These are phyloP conservation scores for Ulmus americana DNA, from an alignment of 331 rosid species.

Conservation along the genomic window DNA sequence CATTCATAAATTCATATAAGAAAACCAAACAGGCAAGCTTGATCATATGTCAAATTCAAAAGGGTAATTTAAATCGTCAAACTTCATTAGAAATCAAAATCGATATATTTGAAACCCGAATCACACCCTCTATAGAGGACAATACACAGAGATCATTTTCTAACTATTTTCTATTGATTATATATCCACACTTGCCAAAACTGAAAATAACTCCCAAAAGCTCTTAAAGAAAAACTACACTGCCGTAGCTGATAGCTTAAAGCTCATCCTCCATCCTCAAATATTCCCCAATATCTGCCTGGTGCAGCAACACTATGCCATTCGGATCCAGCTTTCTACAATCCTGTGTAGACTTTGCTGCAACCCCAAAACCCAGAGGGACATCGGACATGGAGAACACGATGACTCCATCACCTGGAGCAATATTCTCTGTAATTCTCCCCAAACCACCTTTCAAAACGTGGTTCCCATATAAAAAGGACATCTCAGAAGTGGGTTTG, in stretches of 20 bases:
- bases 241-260: slow-evolving; percentile 18
- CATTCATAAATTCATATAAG: no score
- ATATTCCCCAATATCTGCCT: slow-evolving; percentile 75
- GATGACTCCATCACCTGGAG: slow-evolving; percentile 72
- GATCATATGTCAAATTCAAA: no score
- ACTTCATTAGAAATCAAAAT: not conserved
- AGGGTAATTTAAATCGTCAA: no score
- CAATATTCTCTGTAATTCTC: slow-evolving; percentile 64
- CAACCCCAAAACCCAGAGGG: slow-evolving; percentile 71
- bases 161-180: not conserved
- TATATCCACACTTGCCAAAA: not conserved
- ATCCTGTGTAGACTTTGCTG: slow-evolving; percentile 81
- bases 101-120: not conserved
- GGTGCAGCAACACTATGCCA: slow-evolving; percentile 73
- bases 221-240: no score
- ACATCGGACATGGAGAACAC: slow-evolving; percentile 80
- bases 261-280: slow-evolving; percentile 88
- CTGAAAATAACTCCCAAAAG: not conserved
- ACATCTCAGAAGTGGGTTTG: slow-evolving; percentile 87
- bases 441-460: slow-evolving; percentile 76
- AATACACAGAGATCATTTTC: not conserved
- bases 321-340: slow-evolving; percentile 87
- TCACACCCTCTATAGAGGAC: not conserved
- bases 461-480: slow-evolving; percentile 76
- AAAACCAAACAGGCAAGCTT: no score